Evolutionary conservation across 768 basidiomycete genomes (phyloP).

Genomic region (Amanita rimosa): DNA sequence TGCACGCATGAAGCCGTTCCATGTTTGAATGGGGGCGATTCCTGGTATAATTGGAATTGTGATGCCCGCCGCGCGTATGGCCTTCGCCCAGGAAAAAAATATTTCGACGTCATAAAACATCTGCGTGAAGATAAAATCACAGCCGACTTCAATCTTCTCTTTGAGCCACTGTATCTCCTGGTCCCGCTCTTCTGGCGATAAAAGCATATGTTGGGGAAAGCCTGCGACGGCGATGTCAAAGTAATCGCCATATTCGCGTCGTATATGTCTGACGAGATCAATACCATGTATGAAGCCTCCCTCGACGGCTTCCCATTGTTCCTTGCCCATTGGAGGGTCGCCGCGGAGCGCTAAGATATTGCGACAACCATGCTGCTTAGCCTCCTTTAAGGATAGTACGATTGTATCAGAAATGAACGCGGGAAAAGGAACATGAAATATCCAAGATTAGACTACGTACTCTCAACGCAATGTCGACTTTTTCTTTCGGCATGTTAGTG

Average conservation of each 20-base stretch:
- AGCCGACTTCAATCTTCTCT: slow-evolving; percentile 85
- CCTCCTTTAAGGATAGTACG: slow-evolving; percentile 45
- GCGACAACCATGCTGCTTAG: slow-evolving; percentile 79
- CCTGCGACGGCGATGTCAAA: slow-evolving; percentile 94
- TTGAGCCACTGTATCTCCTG: slow-evolving; percentile 81
- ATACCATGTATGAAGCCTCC: slow-evolving; percentile 86
- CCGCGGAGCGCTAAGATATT: slow-evolving; percentile 92
- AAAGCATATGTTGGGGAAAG: slow-evolving; percentile 74
- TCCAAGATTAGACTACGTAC: slow-evolving; percentile 33
- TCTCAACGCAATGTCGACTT: slow-evolving; percentile 82
- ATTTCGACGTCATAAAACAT: slow-evolving; percentile 95
- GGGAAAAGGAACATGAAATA: slow-evolving; percentile 3
- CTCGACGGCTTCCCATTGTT: slow-evolving; percentile 87
- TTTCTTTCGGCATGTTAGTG: slow-evolving; percentile 96
- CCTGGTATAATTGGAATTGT: slow-evolving; percentile 86
- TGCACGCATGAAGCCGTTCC: slow-evolving; percentile 87
- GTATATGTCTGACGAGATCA: slow-evolving; percentile 87
- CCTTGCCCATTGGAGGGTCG: slow-evolving; percentile 81
- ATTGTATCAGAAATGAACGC: slow-evolving; percentile 1
- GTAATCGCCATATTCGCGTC: slow-evolving; percentile 73
- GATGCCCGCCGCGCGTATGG: slow-evolving; percentile 76
- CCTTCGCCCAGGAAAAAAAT: slow-evolving; percentile 86
- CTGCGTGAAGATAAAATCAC: slow-evolving; percentile 92
- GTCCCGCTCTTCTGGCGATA: slow-evolving; percentile 63
- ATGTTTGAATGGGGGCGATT: slow-evolving; percentile 93